Base-by-base conservation (phyloP, 1,284 basidiomycete species). In the Lentinus polychrous region DNA sequence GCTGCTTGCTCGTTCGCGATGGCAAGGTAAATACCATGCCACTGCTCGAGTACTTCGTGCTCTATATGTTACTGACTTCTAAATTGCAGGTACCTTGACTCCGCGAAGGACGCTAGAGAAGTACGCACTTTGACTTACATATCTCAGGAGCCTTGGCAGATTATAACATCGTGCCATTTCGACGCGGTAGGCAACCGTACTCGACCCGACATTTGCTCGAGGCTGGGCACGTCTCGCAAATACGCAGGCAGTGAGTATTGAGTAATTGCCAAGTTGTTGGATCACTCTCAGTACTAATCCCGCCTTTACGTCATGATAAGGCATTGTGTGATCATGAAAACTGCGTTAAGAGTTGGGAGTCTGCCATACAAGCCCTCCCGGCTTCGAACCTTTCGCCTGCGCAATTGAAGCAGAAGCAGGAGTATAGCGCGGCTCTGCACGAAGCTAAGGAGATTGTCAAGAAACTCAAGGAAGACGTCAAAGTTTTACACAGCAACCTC, bases 201-300 rank as follows among this genome's bases (percentile, higher is more conserved):
- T 70, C 2, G 66, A 71, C 48, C 61, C 66, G 1, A 49, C 38
- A 1, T 71, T 70, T 51, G 54, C 62, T 1, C 71, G 70, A 52
- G 70, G 55, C 8, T 67, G 62, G 61, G 62, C 57, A 1, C 59
- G 70, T 36, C 52, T 66, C 2, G 69, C 64, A 0, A 47, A 56
- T 3, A 64, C 66, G 2, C 37, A 58, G n/a, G n/a, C n/a, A n/a
- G n/a, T n/a, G n/a, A n/a, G 8, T 59, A 62, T 46, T 69, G 42
- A 49, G 55, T 52, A 11, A 42, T 17, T 12, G 35, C 35, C n/a
- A n/a, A n/a, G n/a, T n/a, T n/a, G n/a, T n/a, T n/a, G n/a, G n/a
- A n/a, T n/a, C n/a, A n/a, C n/a, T n/a, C n/a, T n/a, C n/a, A n/a
- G n/a, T n/a, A n/a, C n/a, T n/a, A n/a, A n/a, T n/a, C n/a, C 22